Conservation (phyloP, 805 yeast species). For the Metschnikowia colocasiae region DNA sequence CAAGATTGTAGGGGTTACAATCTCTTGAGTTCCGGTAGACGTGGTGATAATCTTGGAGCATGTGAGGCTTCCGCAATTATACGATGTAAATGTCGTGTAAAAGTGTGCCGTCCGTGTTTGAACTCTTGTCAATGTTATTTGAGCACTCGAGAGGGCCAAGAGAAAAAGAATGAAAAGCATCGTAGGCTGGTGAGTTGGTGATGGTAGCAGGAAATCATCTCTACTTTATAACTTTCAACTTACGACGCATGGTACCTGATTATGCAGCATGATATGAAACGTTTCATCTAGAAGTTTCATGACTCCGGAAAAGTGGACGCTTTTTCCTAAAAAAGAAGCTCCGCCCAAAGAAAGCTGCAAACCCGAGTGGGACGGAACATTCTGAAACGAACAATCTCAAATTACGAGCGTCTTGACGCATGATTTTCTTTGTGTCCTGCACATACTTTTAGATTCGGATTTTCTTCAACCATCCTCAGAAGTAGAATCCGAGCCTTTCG, state of each 20-base stretch:
- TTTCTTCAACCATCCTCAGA: no score
- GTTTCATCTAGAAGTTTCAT: not conserved
- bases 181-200: not conserved
- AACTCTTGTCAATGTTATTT: not conserved
- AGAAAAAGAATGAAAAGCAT: conserved; percentile 2
- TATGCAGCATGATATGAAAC: not conserved
- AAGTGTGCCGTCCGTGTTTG: not conserved
- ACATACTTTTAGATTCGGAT: not conserved
- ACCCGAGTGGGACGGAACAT: not conserved
- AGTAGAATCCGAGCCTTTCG: no score
- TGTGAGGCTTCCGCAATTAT: conserved; percentile 3
- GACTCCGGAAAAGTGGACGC: not conserved
- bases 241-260: not conserved
- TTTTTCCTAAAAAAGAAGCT: not conserved
- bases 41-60: not conserved
- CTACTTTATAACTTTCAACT: conserved; percentile 3
- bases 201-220: not conserved
- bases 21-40: not conserved
- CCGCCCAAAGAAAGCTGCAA: not conserved
- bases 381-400: not conserved
- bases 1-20: not conserved
- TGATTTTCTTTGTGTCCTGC: not conserved
- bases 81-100: not conserved
- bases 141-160: conserved; percentile 3
- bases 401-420: not conserved